Percentiles rank a stretch among this genome's conserved stretches.
Evolutionary conservation across 176 grass and related monocot genomes (phyloP).

Genomic region (Coix lacrymajobi): DNA sequence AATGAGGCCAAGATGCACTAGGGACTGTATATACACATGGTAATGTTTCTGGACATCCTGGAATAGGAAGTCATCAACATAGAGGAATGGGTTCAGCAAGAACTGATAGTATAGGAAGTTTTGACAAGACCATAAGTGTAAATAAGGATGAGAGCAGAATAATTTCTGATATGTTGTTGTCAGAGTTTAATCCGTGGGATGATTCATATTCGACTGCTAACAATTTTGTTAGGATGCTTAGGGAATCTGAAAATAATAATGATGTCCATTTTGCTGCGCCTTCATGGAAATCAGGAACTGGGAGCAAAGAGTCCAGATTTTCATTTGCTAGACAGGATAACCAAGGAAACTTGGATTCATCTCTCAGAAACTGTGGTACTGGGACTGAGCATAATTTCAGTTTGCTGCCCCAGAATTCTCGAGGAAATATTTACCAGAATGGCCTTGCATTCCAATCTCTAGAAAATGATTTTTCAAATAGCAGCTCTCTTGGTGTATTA

Average conservation of each 20-base stretch:
- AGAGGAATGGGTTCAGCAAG: slow-evolving; percentile 21
- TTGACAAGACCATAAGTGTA: slow-evolving; percentile 55
- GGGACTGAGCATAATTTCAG: slow-evolving; percentile 44
- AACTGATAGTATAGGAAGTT: slow-evolving; percentile 39
- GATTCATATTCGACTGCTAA: slow-evolving; percentile 57
- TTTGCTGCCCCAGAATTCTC: slow-evolving; percentile 44
- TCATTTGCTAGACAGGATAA: slow-evolving; percentile 94
- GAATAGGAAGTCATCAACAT: slow-evolving; percentile 29
- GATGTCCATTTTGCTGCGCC: slow-evolving; percentile 25
- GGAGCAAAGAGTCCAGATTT: slow-evolving; percentile 76
- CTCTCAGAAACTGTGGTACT: slow-evolving; percentile 40
- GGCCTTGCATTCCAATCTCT: slow-evolving; percentile 35
- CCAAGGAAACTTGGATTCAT: slow-evolving; percentile 46
- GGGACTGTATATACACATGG: slow-evolving; percentile 30
- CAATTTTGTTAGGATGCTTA: slow-evolving; percentile 62
- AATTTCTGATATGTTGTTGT: slow-evolving; percentile 79
- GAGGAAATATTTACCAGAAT: slow-evolving; percentile 43
- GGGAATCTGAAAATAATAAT: slow-evolving; percentile 48
- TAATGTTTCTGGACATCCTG: slow-evolving; percentile 37
- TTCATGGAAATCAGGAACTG: slow-evolving; percentile 53
- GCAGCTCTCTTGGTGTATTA: slow-evolving; percentile 17
- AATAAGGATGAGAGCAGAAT: slow-evolving; percentile 81
- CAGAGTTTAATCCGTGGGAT: slow-evolving; percentile 95
- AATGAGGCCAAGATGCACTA: slow-evolving; percentile 35
- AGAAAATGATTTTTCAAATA: slow-evolving; percentile 37